Conservation (phyloP, 768 basidiomycete genomes). For the Phanerochaete carnosa region DNA sequence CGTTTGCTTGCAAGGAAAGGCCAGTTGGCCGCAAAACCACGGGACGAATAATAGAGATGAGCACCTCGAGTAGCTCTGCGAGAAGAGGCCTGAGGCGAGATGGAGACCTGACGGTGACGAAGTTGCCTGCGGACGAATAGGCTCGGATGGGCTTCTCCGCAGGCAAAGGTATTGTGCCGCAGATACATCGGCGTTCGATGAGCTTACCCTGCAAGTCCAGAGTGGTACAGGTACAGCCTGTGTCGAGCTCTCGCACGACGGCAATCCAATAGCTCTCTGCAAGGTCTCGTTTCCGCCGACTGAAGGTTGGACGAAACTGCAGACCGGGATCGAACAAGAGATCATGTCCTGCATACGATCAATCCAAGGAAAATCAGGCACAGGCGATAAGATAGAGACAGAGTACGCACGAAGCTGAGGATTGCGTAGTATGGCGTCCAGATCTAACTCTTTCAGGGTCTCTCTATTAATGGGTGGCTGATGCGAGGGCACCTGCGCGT, state of each 20-base stretch:
- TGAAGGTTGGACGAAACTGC: conserved; percentile 77
- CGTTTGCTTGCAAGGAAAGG: conserved; percentile 56
- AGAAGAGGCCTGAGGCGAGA: conserved; percentile 71
- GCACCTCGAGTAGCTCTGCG: conserved; percentile 74
- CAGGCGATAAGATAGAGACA: conserved; percentile 10
- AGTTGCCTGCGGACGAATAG: conserved; percentile 29
- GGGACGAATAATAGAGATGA: conserved; percentile 83
- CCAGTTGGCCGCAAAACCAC: conserved; percentile 29
- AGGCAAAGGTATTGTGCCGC: conserved; percentile 28
- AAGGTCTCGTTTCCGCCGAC: conserved; percentile 66
- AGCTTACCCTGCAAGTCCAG: conserved; percentile 57
- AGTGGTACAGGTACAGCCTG: conserved; percentile 82
- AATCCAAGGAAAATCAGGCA: conserved; percentile 16
- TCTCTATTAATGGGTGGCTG: conserved; percentile 79
- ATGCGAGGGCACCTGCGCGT: conserved; percentile 60
- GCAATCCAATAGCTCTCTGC: conserved; percentile 86
- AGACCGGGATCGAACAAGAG: conserved; percentile 83
- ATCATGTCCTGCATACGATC: conserved; percentile 64
- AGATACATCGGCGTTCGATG: conserved; percentile 38
- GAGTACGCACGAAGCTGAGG: conserved; percentile 82
- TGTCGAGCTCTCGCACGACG: conserved; percentile 71
- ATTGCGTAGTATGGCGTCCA: conserved; percentile 82
- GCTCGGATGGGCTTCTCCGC: conserved; percentile 41
- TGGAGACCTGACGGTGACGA: conserved; percentile 63
- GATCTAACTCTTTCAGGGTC: conserved; percentile 81